A percentile compares a stretch with the other conserved stretches of the same genome.
phyloP scores from a whole-genome alignment of 129 eudicot species.

The Flaveria linearis region DNA sequence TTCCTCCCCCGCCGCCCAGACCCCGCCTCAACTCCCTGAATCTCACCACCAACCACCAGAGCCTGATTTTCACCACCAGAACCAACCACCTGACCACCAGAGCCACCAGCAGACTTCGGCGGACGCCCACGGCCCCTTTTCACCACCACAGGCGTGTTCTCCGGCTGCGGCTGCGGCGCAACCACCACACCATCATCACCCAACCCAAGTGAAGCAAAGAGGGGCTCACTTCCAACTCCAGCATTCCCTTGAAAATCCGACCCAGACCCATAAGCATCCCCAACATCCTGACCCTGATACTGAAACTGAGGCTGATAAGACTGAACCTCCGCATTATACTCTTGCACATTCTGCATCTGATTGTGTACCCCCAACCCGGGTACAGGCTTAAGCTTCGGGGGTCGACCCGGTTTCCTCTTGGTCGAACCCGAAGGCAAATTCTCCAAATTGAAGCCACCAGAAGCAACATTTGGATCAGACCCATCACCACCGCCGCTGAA shows the following conservation, averaged over 20 bases:
- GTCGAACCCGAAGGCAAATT: constrained; percentile 21
- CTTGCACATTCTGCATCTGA: constrained; percentile 3
- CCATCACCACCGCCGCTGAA: neutral
- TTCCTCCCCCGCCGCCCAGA: constrained; percentile 41
- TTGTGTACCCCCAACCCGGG: constrained; percentile 26
- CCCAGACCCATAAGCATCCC: constrained; percentile 21
- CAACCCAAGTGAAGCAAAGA: constrained; percentile 48
- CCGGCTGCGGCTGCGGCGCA: neutral
- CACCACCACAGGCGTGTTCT: neutral
- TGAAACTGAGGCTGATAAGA: constrained; percentile 28
- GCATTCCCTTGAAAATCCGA: constrained; percentile 24
- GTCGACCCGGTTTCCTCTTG: constrained; percentile 54
- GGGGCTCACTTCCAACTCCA: constrained; percentile 38
- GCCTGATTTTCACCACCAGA: constrained; percentile 9
- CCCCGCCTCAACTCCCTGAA: constrained; percentile 28
- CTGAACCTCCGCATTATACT: constrained; percentile 11
- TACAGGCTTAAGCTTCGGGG: constrained; percentile 47
- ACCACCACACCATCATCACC: constrained; percentile 39
- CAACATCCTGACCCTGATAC: constrained; percentile 20
- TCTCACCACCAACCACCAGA: neutral
- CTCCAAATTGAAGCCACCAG: constrained; percentile 8
- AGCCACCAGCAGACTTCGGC: constrained; percentile 28
- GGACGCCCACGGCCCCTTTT: constrained; percentile 62
- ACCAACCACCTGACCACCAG: constrained; percentile 16
- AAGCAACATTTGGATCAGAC: neutral